Conservation (phyloP, 2,329 filamentous ascomycete species). For the Cordyceps militaris region DNA sequence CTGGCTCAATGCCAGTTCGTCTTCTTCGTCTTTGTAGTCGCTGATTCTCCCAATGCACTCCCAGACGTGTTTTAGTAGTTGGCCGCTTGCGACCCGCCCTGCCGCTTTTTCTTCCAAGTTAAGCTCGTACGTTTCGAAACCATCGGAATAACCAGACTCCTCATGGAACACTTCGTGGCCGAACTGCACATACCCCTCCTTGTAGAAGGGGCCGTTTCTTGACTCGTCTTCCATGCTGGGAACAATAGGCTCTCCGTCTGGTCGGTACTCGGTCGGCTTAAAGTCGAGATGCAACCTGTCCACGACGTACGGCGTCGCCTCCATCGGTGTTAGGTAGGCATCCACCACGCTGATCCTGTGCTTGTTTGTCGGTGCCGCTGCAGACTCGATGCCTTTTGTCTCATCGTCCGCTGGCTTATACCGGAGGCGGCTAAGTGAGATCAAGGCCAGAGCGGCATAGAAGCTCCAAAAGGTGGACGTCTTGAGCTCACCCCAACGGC, state of each 20-base stretch:
- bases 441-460: neutral
- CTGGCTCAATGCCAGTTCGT: neutral
- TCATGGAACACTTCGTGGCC: neutral
- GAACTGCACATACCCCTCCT: constrained; percentile 1
- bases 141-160: too few species aligned
- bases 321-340: neutral
- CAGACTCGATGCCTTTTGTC: neutral
- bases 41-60: neutral
- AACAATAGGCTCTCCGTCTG: neutral
- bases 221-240: neutral
- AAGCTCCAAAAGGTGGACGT: constrained; percentile 1
- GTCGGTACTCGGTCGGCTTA: neutral
- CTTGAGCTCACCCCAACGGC: neutral
- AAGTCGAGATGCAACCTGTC: neutral
- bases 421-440: neutral
- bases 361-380: neutral
- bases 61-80: neutral
- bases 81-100: neutral
- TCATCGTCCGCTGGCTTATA: neutral
- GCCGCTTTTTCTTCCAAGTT: neutral
- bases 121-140: neutral
- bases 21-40: neutral
- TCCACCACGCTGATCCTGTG: neutral
- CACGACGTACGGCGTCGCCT: neutral
- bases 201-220: neutral